Evolutionary conservation across 1,284 basidiomycete genomes (phyloP), one percentile per base, ranked within the genome.

Genomic region (Ceratobasidium sp.): DNA sequence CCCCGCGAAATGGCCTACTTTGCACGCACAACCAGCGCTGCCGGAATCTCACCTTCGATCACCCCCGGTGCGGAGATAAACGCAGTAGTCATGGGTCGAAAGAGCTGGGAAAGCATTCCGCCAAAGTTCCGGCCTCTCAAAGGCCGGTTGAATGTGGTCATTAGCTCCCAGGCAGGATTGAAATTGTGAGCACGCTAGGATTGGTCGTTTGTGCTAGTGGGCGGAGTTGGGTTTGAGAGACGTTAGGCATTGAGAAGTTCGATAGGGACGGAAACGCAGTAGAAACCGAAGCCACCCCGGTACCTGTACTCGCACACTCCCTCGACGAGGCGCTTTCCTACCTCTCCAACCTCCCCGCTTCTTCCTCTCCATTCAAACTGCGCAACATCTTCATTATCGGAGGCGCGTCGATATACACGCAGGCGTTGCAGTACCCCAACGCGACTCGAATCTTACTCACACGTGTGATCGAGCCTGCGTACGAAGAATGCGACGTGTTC

Each of bases 71-170:
- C 84, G 15, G 81, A 80, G 54, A 83, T 83, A 75, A 99, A 99
- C 82, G 91, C 89, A 1, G 92, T 99, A 47, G 85, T 99, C 75
- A 99, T 99, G 98, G 98, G 98, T 6, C 87, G 97, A 62, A 97
- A 95, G 80, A 98, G 96, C 22, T 99, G 98, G 98, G 95, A 98
- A 82, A 95, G 94, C 81, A 99, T 99, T 75, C 97, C 98, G n/a
- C 79, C 81, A 7, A 94, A 91, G 82, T 95, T 94, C 84, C 88
- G 94, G 76, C 98, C 98, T 1, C 86, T 99, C 31, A 86, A 88
- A 54, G 89, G 88, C 41, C 86, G 98, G 50, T 78, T 89, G 76
- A 99, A 99, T 81, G 82, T 97, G 17, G 90, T 99, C 47, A 85
- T 98, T 45, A 95, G 91, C 90, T 57, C 47, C 31, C 51, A 60